A percentile compares a stretch with the other conserved stretches of the same genome.
phyloP scores from a whole-genome alignment of 805 yeast species.

The Kuraishia piskuri region DNA sequence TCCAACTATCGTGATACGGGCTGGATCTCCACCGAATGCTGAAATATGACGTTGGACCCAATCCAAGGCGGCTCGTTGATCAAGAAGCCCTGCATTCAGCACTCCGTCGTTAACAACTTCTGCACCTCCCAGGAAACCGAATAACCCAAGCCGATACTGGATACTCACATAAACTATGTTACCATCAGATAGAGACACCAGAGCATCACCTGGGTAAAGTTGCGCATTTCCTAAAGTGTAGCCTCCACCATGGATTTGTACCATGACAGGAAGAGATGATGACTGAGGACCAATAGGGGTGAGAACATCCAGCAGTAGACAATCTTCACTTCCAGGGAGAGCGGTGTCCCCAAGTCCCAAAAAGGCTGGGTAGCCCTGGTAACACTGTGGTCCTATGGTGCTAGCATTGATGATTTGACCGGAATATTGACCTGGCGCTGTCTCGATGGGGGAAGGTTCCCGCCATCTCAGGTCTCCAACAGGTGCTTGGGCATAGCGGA shows the following conservation, averaged over 20 bases:
- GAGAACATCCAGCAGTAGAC: neutral
- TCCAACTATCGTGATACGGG: slow-evolving; percentile 13
- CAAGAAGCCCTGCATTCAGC: slow-evolving; percentile 14
- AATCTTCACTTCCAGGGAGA: neutral
- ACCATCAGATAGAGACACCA: slow-evolving; percentile 1
- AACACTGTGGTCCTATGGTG: neutral
- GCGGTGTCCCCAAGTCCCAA: neutral
- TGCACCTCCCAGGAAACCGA: slow-evolving; percentile 11
- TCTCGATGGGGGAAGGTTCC: neutral
- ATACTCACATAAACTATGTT: slow-evolving; percentile 9
- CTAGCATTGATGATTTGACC: neutral
- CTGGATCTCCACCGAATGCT: slow-evolving; percentile 13
- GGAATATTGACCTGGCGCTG: neutral
- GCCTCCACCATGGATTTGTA: slow-evolving; percentile 13
- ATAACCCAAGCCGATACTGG: slow-evolving; percentile 12
- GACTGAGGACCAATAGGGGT: neutral
- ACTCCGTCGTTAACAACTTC: slow-evolving; percentile 5
- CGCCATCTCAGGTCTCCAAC: neutral
- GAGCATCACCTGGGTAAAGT: slow-evolving; percentile 5
- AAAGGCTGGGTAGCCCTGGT: neutral
- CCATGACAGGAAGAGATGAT: slow-evolving; percentile 10
- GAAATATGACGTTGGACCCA: slow-evolving; percentile 13
- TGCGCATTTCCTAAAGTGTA: slow-evolving; percentile 6
- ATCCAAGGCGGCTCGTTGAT: slow-evolving; percentile 11
- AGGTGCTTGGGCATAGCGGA: neutral